Evolutionary conservation across 805 yeast genomes (phyloP), one percentile per base, ranked within the genome.

Genomic region (Candida peoriensis): DNA sequence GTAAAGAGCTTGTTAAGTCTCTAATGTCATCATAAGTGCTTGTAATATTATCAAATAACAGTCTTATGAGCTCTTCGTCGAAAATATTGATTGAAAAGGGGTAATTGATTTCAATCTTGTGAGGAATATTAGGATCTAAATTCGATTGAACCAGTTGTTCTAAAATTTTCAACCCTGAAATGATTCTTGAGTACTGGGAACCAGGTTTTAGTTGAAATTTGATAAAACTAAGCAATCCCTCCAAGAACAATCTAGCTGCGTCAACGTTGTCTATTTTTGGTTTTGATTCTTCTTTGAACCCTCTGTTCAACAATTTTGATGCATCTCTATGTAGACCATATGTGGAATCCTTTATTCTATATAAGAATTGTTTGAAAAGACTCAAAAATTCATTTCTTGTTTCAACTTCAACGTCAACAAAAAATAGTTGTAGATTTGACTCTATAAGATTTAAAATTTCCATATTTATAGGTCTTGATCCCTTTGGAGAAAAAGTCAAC

Each of bases 1-100:
- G 54, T 15, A 87, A 50, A 3, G 53, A 42, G 1, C 70, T 68
- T 1, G 86, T 63, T 8, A 51, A 37, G 5, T 66, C 64, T 39
- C 97, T 69, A 14, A 89, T 70, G 52, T 88, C 96, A 37, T 83
- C 87, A 57, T 77, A 88, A 41, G 81, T 80, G 52, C 81, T 81
- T 20, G 77, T 62, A 7, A 84, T 61, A 36, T 76, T 76, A 43
- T 81, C 83, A 14, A 81, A 54, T 33, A 88, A 58, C 8, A 75
- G 48, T 32, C 78, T 60, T 1, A 72, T 49, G 20, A 74, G 44
- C 2, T 58, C 52, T 2, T 46, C 44, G 14, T 60, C 53, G 42
- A 66, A 73, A 1, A 82, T 44, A 0, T 59, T 48, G 1, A 79
- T 44, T 16, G 63, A 43, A 48, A 71, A 76, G 7, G 80, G 77